phyloP scores from a whole-genome alignment of 2,329 filamentous ascomycete species.

The Penicillium verrucosum region DNA sequence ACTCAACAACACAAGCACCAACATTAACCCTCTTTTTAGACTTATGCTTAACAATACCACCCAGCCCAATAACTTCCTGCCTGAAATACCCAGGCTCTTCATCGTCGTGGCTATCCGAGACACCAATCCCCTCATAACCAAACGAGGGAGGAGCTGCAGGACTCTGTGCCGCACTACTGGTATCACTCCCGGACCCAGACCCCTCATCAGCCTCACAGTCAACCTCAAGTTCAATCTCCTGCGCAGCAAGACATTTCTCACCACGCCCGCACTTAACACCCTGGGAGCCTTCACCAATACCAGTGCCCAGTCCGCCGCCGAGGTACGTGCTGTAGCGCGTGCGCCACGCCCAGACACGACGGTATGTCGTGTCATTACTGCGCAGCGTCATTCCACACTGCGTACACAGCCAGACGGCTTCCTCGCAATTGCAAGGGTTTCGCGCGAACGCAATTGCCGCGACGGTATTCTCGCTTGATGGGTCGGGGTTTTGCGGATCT shows the following conservation, averaged over 20 bases:
- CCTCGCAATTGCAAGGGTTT: conserved; percentile 57
- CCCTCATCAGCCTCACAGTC: conserved; percentile 79
- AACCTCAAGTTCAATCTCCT: conserved; percentile 76
- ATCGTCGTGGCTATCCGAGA: conserved; percentile 31
- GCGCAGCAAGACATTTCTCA: conserved; percentile 68
- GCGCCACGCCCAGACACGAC: conserved; percentile 81
- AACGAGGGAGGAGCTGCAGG: conserved; percentile 22
- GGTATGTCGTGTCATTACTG: conserved; percentile 56
- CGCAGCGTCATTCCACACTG: conserved; percentile 71
- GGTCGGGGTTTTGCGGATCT: conserved; percentile 32
- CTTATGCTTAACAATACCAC: conserved; percentile 82
- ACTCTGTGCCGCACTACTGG: conserved; percentile 18
- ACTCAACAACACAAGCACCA: conserved; percentile 81
- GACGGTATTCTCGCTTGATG: background rate
- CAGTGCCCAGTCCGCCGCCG: conserved; percentile 75
- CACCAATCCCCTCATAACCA: conserved; percentile 15
- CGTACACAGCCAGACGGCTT: conserved; percentile 75
- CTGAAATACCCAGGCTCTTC: conserved; percentile 68
- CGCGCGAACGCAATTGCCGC: conserved; percentile 48
- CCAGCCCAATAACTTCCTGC: conserved; percentile 89
- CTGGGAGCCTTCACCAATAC: conserved; percentile 82
- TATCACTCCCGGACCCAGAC: conserved; percentile 17
- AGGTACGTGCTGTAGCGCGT: conserved; percentile 75
- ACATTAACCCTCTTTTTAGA: conserved; percentile 77
- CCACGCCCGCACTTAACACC: conserved; percentile 86